Base-by-base conservation (phyloP, 1,284 basidiomycete species). In the Trametes polyzona region DNA sequence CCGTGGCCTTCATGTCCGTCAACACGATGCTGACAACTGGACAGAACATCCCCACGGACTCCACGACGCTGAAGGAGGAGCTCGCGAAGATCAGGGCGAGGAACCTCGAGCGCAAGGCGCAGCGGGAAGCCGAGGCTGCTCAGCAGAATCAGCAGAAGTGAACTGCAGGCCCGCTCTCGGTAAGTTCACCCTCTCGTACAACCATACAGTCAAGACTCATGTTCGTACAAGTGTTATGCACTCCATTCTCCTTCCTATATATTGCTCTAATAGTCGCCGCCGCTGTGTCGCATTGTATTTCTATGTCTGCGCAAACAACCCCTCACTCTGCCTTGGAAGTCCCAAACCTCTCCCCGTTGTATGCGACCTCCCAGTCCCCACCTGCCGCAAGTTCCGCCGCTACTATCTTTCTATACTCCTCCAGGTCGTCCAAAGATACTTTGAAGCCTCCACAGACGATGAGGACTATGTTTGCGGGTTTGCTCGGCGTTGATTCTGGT, bases 391-490 rank as follows among this genome's bases (percentile, higher is more conserved):
- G 58, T 35, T 77, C 74, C 27, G 69, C 68, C 19, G 76, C 71
- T 21, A 82, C 65, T 17, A 77, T 65, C 11, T 62, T 60, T 52
- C 68, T 68, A 59, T 84, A 88, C 52, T 81, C 78, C 24, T 50
- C 68, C 49, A 83, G 68, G 4, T 88, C 87, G 4, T 75, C 70
- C 26, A 82, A 58, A 4, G 83, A 83, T 23, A 87, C 74, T 65
- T 90, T 91, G 69, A 87, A 86, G 2, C 88, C 89, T 3, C 88
- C 89, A 57, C 89, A 92, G 36, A 86, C 79, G 55, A 88, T 76
- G 69, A 89, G 87, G 0, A 88, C 83, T 7, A 84, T 76, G 1
- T 71, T 78, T n/a, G 73, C 68, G 21, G 65, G 69, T 9, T 41
- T 54, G 26, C 58, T 65, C 19, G 68, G 64, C 19, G 67, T 63